Percentiles rank a stretch among this genome's conserved stretches.
These are phyloP conservation scores for Calendula officinalis DNA, from an alignment of 129 eudicot species.

Conservation along the genomic window DNA sequence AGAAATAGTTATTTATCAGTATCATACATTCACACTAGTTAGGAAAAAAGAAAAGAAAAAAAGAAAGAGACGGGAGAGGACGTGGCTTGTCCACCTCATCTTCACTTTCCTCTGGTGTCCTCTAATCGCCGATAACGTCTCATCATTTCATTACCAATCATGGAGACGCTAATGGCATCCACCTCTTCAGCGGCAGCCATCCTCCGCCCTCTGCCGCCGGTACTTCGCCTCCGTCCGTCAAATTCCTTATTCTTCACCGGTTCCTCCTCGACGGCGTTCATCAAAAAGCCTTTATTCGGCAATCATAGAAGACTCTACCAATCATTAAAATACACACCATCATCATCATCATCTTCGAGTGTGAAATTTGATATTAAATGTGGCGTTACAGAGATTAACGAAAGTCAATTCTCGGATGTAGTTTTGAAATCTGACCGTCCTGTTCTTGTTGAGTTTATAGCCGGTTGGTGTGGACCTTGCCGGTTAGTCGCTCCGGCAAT, in stretches of 20 bases:
- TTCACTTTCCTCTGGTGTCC: slow-evolving; percentile 17
- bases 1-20: no score
- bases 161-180: slow-evolving; percentile 30
- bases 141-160: slow-evolving; percentile 15
- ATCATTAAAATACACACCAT: slow-evolving; percentile 15
- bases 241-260: slow-evolving; percentile 11
- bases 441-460: slow-evolving; percentile 80
- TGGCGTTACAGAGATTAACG: slow-evolving; percentile 56
- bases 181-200: slow-evolving; percentile 32
- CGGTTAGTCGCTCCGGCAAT: slow-evolving; percentile 71
- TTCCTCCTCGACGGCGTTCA: slow-evolving; percentile 19
- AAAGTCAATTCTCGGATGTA: slow-evolving; percentile 50
- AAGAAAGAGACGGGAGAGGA: no score
- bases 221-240: slow-evolving; percentile 11
- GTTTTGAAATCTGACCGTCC: slow-evolving; percentile 78
- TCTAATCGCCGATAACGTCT: slow-evolving; percentile 30
- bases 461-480: slow-evolving; percentile 89
- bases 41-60: no score
- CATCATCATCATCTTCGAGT: slow-evolving; percentile 18
- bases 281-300: slow-evolving; percentile 7
- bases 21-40: no score
- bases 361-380: slow-evolving; percentile 35
- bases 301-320: slow-evolving; percentile 8
- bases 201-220: slow-evolving; percentile 18
- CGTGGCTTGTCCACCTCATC: slow-evolving; percentile 30